Base-by-base conservation (phyloP, 352 stramenopile genomes). In the Thraustochytrium sp. region DNA sequence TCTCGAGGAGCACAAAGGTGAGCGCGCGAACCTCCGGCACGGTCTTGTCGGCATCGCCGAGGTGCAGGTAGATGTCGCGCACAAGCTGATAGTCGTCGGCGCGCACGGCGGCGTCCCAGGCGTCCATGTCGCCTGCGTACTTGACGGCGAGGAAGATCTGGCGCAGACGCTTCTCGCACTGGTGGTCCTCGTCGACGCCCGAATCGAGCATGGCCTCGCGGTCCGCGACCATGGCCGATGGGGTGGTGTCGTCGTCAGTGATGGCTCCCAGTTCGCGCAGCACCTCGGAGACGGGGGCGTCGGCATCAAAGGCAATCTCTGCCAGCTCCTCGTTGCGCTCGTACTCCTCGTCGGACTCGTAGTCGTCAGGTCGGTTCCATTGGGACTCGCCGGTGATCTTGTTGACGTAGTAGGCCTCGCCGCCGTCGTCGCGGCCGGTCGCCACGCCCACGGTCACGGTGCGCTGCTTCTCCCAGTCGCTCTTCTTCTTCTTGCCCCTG, bases 141-240 rank as follows among this genome's bases (percentile, higher is more conserved):
- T 80, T 80, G 65, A 80, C 34, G 11, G 68, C 68, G 13, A 80
- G 68, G 53, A 80, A 80, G 37, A 80, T 68, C 51, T 80, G 68
- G 8, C 68, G 42, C 16, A 80, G 49, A 8, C 68, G 42, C 21
- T 68, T 13, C 36, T 61, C 68, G 44, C 46, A 61, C 13, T 26
- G 68, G 4, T 65, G 13, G 18, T 46, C 44, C 42, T 46, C 68
- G 26, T 72, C 68, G 5, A 23, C 38, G 1, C 68, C 46, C 13
- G 23, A 13, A 26, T 61, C 68, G 34, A 80, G 48, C 68, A 80
- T 80, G 4, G 13, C 34, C 26, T 63, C 46, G 9, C 68, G 48
- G 53, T 80, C 68, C 13, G 16, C 18, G 4, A 63, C 53, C 23
- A 80, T 72, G 54, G n/a, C n/a, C 9, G 29, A 61, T 9, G 65